phyloP scores from a whole-genome alignment of 306 rosid genomes.

The Urtica urens region DNA sequence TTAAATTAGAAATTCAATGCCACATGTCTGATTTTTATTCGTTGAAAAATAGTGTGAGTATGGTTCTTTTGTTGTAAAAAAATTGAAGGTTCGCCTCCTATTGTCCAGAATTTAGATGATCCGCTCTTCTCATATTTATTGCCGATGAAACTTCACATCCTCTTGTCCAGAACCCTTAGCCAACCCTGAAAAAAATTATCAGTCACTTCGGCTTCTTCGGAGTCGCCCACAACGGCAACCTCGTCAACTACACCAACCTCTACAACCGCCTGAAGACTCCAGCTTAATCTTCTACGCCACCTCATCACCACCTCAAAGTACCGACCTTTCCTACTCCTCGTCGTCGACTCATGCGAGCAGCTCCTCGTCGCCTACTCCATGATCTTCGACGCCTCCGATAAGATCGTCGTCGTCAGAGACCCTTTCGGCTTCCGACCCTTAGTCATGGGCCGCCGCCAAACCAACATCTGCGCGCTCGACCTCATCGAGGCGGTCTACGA shows the following conservation, averaged over 20 bases:
- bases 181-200: too few species aligned
- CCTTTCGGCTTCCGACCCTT: conserved; percentile 76
- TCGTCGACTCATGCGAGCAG: conserved; percentile 78
- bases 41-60: too few species aligned
- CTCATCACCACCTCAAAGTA: conserved; percentile 75
- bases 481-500: conserved; percentile 90
- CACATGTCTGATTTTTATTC: too few species aligned
- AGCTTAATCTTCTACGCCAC: conserved; percentile 82
- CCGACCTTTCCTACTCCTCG: conserved; percentile 52
- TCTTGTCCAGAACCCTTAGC: too few species aligned
- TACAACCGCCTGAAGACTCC: conserved; percentile 52
- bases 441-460: conserved; percentile 88
- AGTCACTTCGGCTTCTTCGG: conserved; percentile 78
- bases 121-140: too few species aligned
- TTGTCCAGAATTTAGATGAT: too few species aligned
- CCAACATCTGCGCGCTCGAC: conserved; percentile 94
- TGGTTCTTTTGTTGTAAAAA: too few species aligned
- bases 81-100: too few species aligned
- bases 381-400: too few species aligned
- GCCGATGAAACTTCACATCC: too few species aligned
- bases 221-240: conserved; percentile 83
- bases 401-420: conserved; percentile 74
- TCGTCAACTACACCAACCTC: conserved; percentile 54
- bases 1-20: too few species aligned
- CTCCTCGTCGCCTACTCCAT: conserved; percentile 73